phyloP scores from a whole-genome alignment of 1,284 basidiomycete genomes.

The Cronartium quercuum region DNA sequence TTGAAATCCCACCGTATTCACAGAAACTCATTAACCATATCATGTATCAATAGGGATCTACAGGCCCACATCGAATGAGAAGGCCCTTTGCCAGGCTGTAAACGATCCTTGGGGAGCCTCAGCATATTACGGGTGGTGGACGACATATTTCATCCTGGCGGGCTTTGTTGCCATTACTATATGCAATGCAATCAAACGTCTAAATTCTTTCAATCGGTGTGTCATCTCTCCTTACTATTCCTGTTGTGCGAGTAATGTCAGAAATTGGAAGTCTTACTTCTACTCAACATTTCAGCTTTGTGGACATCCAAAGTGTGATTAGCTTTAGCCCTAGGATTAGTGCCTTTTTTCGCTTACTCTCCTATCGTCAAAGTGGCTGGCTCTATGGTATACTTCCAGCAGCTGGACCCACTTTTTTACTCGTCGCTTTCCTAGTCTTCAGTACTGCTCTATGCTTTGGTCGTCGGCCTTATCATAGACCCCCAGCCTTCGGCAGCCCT shows the following conservation, averaged over 20 bases:
- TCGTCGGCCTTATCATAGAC: constrained; percentile 3
- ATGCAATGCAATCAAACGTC: constrained; percentile 30
- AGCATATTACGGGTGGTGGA: constrained; percentile 33
- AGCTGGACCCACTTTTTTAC: constrained; percentile 19
- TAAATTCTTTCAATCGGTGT: constrained; percentile 29
- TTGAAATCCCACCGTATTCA: constrained; percentile 10
- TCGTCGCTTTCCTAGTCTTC: constrained; percentile 28
- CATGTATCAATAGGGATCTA: background rate
- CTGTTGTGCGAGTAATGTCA: background rate
- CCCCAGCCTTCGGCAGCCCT: background rate
- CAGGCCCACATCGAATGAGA: background rate
- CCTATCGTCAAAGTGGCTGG: constrained; percentile 15
- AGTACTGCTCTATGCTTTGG: constrained; percentile 12
- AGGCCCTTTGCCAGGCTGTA: constrained; percentile 19
- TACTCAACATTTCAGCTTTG: background rate
- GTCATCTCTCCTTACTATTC: background rate
- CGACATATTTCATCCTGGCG: constrained; percentile 20
- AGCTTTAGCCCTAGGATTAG: constrained; percentile 14
- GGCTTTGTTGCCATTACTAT: constrained; percentile 10
- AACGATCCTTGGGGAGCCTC: constrained; percentile 27
- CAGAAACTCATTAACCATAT: constrained; percentile 1
- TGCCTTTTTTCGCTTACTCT: constrained; percentile 14
- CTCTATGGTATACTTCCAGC: constrained; percentile 7
- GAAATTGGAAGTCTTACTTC: background rate
- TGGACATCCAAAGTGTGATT: constrained; percentile 12